phyloP scores from a whole-genome alignment of 768 basidiomycete species.

The Kwoniella mangroviensis region DNA sequence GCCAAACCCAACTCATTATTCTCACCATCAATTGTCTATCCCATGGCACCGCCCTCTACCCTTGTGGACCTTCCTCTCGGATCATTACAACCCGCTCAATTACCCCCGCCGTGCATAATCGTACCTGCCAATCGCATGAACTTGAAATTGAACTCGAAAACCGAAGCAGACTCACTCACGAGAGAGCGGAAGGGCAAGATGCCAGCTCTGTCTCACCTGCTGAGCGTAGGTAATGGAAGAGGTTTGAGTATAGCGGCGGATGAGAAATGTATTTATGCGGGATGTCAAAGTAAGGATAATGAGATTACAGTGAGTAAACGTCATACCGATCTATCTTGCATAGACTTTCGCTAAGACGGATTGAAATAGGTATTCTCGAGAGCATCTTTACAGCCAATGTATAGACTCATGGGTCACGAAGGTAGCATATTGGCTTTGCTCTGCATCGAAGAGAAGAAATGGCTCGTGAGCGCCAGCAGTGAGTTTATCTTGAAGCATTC shows the following conservation, averaged over 20 bases:
- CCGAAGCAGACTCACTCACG: constrained; percentile 49
- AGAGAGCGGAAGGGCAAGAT: constrained; percentile 53
- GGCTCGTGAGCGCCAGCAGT: constrained; percentile 92
- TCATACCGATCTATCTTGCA: neutral
- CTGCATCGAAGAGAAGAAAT: constrained; percentile 72
- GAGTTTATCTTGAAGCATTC: constrained; percentile 33
- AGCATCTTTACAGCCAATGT: constrained; percentile 69
- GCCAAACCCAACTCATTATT: neutral
- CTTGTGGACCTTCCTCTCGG: constrained; percentile 3
- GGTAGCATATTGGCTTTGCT: constrained; percentile 82
- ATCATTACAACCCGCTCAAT: constrained; percentile 21
- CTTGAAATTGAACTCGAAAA: neutral
- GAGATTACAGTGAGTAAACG: constrained; percentile 67
- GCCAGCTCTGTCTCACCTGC: constrained; percentile 53
- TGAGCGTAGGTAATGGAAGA: constrained; percentile 49
- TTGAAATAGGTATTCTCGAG: constrained; percentile 81
- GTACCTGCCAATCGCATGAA: constrained; percentile 10
- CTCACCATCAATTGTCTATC: neutral
- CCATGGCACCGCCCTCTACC: constrained; percentile 2
- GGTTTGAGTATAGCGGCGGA: constrained; percentile 65
- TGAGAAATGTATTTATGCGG: constrained; percentile 75
- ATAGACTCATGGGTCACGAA: constrained; percentile 76
- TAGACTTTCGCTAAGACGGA: neutral
- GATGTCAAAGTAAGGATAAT: constrained; percentile 72
- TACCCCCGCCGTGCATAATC: constrained; percentile 14